Evolutionary conservation across 257 asterid species (phyloP).

Genomic region (Fraxinus quadrangulata): DNA sequence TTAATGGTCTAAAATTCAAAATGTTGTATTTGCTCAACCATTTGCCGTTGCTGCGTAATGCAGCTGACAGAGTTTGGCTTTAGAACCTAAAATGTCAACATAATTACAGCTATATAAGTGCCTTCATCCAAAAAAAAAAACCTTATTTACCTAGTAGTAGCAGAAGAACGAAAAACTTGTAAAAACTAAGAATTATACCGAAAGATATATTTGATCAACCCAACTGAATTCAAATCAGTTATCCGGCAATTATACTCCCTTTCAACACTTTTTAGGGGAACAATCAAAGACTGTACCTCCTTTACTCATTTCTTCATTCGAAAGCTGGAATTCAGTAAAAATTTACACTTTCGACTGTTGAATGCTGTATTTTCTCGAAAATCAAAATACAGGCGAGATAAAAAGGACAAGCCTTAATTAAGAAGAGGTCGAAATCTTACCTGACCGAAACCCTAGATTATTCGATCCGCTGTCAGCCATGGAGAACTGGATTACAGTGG

Average conservation of each 20-base stretch:
- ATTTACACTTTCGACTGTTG: not conserved
- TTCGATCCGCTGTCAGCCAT: slow-evolving; percentile 65
- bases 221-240: not conserved
- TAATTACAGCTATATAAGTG: not conserved
- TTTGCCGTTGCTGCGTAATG: not conserved
- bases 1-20: not conserved
- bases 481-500: slow-evolving; percentile 34
- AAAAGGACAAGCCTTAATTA: not conserved
- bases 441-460: slow-evolving; percentile 56
- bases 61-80: not conserved
- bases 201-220: not conserved
- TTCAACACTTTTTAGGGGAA: not conserved
- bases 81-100: not conserved
- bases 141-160: not conserved
- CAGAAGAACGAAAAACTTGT: not conserved
- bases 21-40: not conserved
- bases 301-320: not conserved
- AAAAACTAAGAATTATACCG: not conserved
- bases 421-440: slow-evolving; percentile 29
- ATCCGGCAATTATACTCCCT: not conserved
- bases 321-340: slow-evolving; percentile 19
- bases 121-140: not conserved
- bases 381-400: not conserved
- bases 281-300: not conserved
- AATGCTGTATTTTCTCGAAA: slow-evolving; percentile 2